These are phyloP conservation scores for Tuber umbilicatum DNA, from an alignment of 495 filamentous ascomycete genomes.

Conservation along the genomic window DNA sequence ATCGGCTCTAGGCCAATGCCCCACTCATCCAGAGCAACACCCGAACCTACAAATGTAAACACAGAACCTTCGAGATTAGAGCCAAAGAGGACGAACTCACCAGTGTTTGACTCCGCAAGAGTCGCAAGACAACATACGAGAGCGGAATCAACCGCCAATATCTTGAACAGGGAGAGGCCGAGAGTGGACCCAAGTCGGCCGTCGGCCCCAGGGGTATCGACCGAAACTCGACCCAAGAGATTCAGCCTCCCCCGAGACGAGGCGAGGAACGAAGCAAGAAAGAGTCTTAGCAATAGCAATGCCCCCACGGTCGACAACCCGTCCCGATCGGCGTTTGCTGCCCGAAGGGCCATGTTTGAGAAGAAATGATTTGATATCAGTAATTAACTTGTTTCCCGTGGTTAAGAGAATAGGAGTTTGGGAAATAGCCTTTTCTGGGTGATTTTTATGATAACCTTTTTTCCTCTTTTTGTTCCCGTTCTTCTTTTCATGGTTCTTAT, in stretches of 20 bases:
- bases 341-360: constrained; percentile 39
- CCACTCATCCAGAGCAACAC: background rate
- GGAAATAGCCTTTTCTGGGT: constrained; percentile 6
- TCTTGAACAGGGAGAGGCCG: background rate
- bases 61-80: background rate
- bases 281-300: constrained; percentile 3
- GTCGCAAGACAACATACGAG: constrained; percentile 20
- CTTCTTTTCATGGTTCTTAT: constrained; percentile 8
- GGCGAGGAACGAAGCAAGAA: constrained; percentile 16
- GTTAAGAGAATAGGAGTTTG: background rate
- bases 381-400: constrained; percentile 12
- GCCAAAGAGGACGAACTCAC: background rate
- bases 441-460: constrained; percentile 11
- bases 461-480: constrained; percentile 3
- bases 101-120: constrained; percentile 6
- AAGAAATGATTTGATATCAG: constrained; percentile 24
- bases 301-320: constrained; percentile 8
- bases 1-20: background rate
- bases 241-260: constrained; percentile 32
- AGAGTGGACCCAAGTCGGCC: background rate
- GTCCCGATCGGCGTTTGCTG: constrained; percentile 29
- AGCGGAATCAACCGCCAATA: constrained; percentile 9
- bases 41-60: background rate
- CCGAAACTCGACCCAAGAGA: constrained; percentile 20
- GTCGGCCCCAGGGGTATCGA: background rate